These are phyloP conservation scores for Guadua angustifolia DNA, from an alignment of 176 grass and related monocot genomes.

Conservation along the genomic window DNA sequence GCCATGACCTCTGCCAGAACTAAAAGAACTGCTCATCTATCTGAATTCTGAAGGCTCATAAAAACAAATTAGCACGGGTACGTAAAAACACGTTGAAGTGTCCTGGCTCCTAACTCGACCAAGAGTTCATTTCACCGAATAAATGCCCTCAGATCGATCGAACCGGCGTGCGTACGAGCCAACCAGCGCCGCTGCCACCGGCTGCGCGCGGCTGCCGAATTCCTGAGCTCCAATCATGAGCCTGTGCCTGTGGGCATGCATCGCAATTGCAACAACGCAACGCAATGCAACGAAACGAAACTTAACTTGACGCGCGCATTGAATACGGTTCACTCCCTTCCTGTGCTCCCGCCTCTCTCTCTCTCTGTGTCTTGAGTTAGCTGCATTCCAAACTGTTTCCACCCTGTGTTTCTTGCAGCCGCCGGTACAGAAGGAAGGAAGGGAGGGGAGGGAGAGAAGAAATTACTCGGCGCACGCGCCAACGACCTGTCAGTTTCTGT, in stretches of 20 bases:
- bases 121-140: background rate
- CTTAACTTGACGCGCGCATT: slow-evolving; percentile 10
- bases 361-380: background rate
- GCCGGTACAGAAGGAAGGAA: background rate
- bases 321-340: slow-evolving; percentile 33
- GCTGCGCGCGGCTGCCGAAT: background rate
- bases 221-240: slow-evolving; percentile 20
- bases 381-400: background rate
- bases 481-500: background rate
- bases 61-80: background rate
- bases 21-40: background rate
- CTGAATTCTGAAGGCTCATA: background rate
- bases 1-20: background rate
- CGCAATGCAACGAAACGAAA: background rate
- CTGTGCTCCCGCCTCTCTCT: background rate
- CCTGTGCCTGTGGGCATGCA: background rate
- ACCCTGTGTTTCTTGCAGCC: background rate
- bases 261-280: background rate
- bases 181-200: background rate
- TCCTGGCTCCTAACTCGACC: background rate
- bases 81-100: background rate
- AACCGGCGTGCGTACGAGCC: background rate
- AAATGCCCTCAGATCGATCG: background rate
- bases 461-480: background rate
- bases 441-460: too few relatives aligned